Evolutionary conservation across 2,329 filamentous ascomycete genomes (phyloP).

Genomic region (Huntiella bhutanensis): DNA sequence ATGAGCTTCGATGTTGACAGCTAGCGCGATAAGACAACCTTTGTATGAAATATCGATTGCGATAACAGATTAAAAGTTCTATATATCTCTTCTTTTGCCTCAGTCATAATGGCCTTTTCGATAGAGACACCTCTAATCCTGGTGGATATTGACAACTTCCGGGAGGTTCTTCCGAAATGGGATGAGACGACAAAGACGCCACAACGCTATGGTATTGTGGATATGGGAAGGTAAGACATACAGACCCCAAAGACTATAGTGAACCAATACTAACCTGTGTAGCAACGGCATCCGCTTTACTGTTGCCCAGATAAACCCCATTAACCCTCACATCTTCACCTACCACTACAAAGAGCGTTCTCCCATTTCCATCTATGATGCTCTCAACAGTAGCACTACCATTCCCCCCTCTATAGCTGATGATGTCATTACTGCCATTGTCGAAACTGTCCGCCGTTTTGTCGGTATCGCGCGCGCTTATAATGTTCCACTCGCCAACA

Average conservation of each 20-base stretch:
- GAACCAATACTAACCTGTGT: background rate
- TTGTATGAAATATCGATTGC: too few species aligned
- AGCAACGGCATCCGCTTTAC: slow-evolving; percentile 91
- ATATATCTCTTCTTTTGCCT: too few species aligned
- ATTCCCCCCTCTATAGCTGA: slow-evolving; percentile 25
- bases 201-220: slow-evolving; percentile 37
- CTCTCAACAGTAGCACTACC: slow-evolving; percentile 33
- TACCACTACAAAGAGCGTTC: slow-evolving; percentile 64
- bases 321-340: slow-evolving; percentile 50
- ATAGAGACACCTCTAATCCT: slow-evolving; percentile 13
- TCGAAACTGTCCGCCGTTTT: slow-evolving; percentile 50
- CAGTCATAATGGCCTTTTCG: too few species aligned
- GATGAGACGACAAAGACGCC: slow-evolving; percentile 22
- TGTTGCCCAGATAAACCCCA: slow-evolving; percentile 60
- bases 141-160: slow-evolving; percentile 33
- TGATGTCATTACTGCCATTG: slow-evolving; percentile 44
- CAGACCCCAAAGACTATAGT: background rate
- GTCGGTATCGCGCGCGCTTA: slow-evolving; percentile 50
- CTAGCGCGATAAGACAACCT: too few species aligned
- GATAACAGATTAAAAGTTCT: too few species aligned
- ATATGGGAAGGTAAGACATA: slow-evolving; percentile 35
- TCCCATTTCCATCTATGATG: slow-evolving; percentile 74
- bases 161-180: slow-evolving; percentile 30
- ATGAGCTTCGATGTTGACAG: too few species aligned
- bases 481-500: slow-evolving; percentile 42